phyloP scores from a whole-genome alignment of 2,329 filamentous ascomycete species.

The Dactylella cylindrospora region DNA sequence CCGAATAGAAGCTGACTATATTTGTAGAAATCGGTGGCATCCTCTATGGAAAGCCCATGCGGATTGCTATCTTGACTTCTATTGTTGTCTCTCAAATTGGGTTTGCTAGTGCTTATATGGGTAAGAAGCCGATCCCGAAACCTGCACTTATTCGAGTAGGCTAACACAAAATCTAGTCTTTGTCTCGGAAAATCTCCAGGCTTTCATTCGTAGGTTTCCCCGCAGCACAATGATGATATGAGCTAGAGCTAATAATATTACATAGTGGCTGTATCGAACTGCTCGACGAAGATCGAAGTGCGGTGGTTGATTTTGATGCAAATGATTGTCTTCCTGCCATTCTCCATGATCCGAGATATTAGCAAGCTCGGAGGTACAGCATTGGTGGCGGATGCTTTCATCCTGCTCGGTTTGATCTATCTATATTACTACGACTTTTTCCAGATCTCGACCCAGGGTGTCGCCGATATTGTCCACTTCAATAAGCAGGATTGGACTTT shows the following conservation, averaged over 20 bases:
- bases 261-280: conserved; percentile 76
- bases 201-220: conserved; percentile 65
- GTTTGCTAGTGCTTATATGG: conserved; percentile 49
- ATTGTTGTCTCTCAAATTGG: conserved; percentile 81
- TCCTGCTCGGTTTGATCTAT: conserved; percentile 86
- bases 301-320: conserved; percentile 91
- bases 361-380: conserved; percentile 96
- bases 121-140: no score
- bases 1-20: no score
- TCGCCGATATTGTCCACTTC: conserved; percentile 86
- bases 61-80: conserved; percentile 80
- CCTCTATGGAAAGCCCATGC: conserved; percentile 88
- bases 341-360: conserved; percentile 92
- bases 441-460: conserved; percentile 70
- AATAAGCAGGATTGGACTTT: conserved; percentile 91
- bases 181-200: conserved; percentile 90
- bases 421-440: conserved; percentile 93
- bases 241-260: conserved; percentile 6
- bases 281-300: conserved; percentile 80
- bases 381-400: conserved; percentile 89
- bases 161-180: conserved; percentile 63
- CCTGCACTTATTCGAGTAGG: no score
- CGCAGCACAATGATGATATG: background rate
- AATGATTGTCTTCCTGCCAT: conserved; percentile 89
- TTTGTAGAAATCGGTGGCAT: conserved; percentile 77